Conservation (phyloP, 2,329 filamentous ascomycete species). For the Drechslerella dactyloides region DNA sequence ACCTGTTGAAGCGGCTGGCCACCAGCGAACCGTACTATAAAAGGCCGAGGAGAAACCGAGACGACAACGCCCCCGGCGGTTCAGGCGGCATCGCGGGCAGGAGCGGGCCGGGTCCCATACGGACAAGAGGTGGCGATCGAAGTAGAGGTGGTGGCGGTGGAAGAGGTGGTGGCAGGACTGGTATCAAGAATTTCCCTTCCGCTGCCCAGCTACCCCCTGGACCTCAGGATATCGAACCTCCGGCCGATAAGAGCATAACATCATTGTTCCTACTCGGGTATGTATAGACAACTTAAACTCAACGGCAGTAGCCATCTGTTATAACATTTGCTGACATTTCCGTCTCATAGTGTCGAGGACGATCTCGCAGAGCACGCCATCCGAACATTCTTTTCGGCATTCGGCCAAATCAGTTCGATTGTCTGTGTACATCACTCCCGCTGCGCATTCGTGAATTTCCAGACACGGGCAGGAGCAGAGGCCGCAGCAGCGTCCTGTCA, state of each 20-base stretch:
- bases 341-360: constrained; percentile 71
- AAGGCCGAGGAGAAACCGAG: constrained; percentile 63
- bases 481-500: constrained; percentile 82
- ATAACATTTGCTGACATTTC: not conserved
- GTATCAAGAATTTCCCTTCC: constrained; percentile 68
- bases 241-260: constrained; percentile 81
- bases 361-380: constrained; percentile 92
- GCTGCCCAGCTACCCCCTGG: constrained; percentile 77
- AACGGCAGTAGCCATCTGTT: too few species aligned
- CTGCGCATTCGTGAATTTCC: constrained; percentile 95
- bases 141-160: constrained; percentile 60
- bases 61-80: constrained; percentile 59
- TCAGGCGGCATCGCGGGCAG: constrained; percentile 53
- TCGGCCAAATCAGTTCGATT: constrained; percentile 87
- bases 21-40: constrained; percentile 95
- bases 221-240: constrained; percentile 84
- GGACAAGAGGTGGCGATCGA: constrained; percentile 54
- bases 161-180: constrained; percentile 60
- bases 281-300: too few species aligned
- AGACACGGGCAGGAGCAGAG: constrained; percentile 82
- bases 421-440: constrained; percentile 97
- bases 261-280: constrained; percentile 88
- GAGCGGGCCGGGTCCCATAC: constrained; percentile 57
- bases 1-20: constrained; percentile 81
- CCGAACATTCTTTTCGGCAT: constrained; percentile 84